phyloP scores from a whole-genome alignment of 2,329 filamentous ascomycete genomes.

The Mycosphaerella sp. region DNA sequence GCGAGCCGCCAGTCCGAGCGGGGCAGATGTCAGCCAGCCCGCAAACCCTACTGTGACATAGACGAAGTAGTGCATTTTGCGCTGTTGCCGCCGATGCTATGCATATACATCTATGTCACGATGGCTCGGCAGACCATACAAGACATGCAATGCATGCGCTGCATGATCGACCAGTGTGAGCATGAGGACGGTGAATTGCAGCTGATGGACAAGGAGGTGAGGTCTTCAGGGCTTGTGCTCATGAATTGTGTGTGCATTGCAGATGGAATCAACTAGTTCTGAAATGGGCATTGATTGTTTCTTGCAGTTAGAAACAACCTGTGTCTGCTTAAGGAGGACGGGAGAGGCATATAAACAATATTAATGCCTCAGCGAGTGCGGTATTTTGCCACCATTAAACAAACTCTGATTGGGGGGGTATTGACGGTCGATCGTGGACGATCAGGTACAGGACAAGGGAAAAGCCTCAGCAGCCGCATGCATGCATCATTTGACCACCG shows the following conservation, averaged over 20 bases:
- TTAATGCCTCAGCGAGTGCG: not conserved
- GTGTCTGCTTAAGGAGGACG: too few relatives aligned
- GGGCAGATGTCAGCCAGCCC: not conserved
- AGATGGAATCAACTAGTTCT: too few relatives aligned
- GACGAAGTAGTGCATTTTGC: not conserved
- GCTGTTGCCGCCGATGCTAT: not conserved
- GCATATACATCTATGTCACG: not conserved
- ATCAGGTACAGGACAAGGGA: not conserved
- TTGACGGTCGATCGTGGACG: not conserved
- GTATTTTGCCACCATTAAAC: not conserved
- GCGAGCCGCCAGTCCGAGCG: not conserved
- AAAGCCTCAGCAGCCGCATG: not conserved
- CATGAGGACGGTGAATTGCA: not conserved
- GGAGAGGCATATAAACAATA: not conserved
- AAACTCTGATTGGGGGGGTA: not conserved
- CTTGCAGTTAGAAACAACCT: too few relatives aligned
- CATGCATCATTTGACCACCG: not conserved
- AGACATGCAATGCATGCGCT: not conserved
- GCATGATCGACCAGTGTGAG: too few relatives aligned
- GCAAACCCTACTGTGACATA: not conserved
- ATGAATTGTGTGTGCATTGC: too few relatives aligned
- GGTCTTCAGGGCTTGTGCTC: too few relatives aligned
- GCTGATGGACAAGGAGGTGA: not conserved
- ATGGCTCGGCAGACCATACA: not conserved
- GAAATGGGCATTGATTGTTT: too few relatives aligned